Evolutionary conservation across 2,329 filamentous ascomycete species (phyloP).

Genomic region (Pseudophaeomoniella oleicola): DNA sequence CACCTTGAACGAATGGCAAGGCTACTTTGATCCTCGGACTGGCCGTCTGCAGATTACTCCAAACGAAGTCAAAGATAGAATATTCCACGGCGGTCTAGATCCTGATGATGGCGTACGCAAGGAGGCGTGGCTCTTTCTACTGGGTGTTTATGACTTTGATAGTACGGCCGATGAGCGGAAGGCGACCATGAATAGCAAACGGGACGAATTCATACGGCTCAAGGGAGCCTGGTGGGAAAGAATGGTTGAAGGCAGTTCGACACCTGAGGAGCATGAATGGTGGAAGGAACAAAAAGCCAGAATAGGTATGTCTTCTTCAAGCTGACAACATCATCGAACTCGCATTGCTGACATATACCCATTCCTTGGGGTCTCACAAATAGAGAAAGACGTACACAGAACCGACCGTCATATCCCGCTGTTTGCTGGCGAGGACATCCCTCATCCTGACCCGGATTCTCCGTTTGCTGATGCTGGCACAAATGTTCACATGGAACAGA

Average conservation of each 20-base stretch:
- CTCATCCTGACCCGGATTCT: constrained; percentile 89
- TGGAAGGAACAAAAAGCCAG: constrained; percentile 89
- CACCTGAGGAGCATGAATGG: constrained; percentile 76
- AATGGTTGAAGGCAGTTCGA: constrained; percentile 66
- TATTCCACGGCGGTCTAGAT: constrained; percentile 88
- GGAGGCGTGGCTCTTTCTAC: constrained; percentile 88
- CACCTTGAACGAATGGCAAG: constrained; percentile 75
- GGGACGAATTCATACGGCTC: constrained; percentile 86
- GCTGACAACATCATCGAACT: constrained; percentile 2
- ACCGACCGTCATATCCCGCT: constrained; percentile 92
- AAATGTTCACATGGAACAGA: constrained; percentile 93
- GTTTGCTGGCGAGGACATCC: constrained; percentile 90
- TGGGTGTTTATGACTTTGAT: constrained; percentile 89
- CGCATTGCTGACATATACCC: constrained; percentile 24
- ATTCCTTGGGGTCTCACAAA: constrained; percentile 33
- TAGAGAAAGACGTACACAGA: constrained; percentile 97
- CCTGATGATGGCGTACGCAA: constrained; percentile 84
- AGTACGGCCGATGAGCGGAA: constrained; percentile 74
- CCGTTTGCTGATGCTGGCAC: constrained; percentile 87
- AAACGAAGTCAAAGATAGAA: constrained; percentile 91
- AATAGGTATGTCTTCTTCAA: constrained; percentile 56
- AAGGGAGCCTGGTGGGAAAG: constrained; percentile 96
- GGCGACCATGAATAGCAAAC: constrained; percentile 65
- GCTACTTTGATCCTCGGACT: constrained; percentile 64
- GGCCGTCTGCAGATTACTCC: constrained; percentile 66